Conservation (phyloP, 1,139 yeast species). For the Lodderomyces margitis region DNA sequence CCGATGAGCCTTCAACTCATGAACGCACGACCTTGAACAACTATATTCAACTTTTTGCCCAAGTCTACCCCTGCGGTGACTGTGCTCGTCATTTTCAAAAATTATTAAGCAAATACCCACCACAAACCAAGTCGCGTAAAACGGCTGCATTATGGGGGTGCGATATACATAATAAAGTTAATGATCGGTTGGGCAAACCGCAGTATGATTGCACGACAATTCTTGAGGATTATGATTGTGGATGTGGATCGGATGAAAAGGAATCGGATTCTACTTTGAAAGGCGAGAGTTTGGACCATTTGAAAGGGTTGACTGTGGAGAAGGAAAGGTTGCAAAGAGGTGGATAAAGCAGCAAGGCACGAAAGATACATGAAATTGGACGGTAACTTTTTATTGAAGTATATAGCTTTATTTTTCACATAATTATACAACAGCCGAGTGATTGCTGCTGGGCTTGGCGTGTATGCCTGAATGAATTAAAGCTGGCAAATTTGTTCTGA, state of each 20-base stretch:
- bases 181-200: slow-evolving; percentile 65
- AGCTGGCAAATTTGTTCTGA: slow-evolving; percentile 42
- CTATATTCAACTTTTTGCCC: slow-evolving; percentile 61
- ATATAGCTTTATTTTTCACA: slow-evolving; percentile 19
- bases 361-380: not conserved
- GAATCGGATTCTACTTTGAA: slow-evolving; percentile 41
- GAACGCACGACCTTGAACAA: slow-evolving; percentile 61
- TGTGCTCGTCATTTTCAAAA: slow-evolving; percentile 89
- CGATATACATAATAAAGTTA: slow-evolving; percentile 84
- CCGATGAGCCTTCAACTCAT: slow-evolving; percentile 67
- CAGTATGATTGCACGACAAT: slow-evolving; percentile 81
- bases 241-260: slow-evolving; percentile 77
- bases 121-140: slow-evolving; percentile 74
- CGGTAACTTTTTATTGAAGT: not conserved
- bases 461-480: slow-evolving; percentile 17
- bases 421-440: slow-evolving; percentile 45
- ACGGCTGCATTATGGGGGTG: slow-evolving; percentile 97
- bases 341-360: slow-evolving; percentile 20
- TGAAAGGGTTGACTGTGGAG: slow-evolving; percentile 43
- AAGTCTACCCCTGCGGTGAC: slow-evolving; percentile 90
- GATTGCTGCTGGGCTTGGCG: not conserved
- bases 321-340: slow-evolving; percentile 40
- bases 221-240: slow-evolving; percentile 91
- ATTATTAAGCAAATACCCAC: slow-evolving; percentile 71
- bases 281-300: slow-evolving; percentile 37